These are phyloP conservation scores for Ceratocystis colombiana DNA, from an alignment of 2,329 filamentous ascomycete species.

Conservation along the genomic window DNA sequence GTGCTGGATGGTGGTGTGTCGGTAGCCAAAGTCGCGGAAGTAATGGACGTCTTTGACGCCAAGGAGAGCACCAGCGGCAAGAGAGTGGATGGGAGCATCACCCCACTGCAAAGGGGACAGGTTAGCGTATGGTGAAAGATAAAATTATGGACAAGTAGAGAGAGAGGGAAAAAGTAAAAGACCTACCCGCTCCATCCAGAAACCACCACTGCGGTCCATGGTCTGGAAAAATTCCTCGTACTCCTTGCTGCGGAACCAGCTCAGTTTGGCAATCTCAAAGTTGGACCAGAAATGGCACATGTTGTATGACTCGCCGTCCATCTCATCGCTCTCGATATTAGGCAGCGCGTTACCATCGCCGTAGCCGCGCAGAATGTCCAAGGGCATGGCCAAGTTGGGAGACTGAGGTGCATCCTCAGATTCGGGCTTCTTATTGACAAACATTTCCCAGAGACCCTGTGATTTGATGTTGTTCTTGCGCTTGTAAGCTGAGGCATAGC, in stretches of 20 bases:
- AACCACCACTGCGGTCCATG: slow-evolving; percentile 96
- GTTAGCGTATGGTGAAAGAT: slow-evolving; percentile 28
- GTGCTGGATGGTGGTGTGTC: slow-evolving; percentile 97
- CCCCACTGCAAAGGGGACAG: slow-evolving; percentile 62
- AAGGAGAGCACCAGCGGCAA: slow-evolving; percentile 82
- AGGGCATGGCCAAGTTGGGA: slow-evolving; percentile 57
- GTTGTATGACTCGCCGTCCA: slow-evolving; percentile 98
- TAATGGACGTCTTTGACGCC: slow-evolving; percentile 82
- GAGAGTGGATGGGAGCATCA: slow-evolving; percentile 94
- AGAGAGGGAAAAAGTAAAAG: not conserved
- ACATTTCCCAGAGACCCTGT: slow-evolving; percentile 97
- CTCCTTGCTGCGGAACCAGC: slow-evolving; percentile 94
- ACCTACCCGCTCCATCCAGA: slow-evolving; percentile 94
- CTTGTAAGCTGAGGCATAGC: slow-evolving; percentile 97
- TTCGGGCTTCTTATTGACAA: slow-evolving; percentile 61
- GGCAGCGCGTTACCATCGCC: slow-evolving; percentile 60
- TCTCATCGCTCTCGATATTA: slow-evolving; percentile 78
- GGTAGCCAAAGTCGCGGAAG: slow-evolving; percentile 97
- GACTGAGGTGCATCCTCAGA: slow-evolving; percentile 52
- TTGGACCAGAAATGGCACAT: slow-evolving; percentile 99
- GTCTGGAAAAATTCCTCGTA: slow-evolving; percentile 98
- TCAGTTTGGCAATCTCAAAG: slow-evolving; percentile 89
- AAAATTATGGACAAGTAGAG: not conserved
- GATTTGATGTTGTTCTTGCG: slow-evolving; percentile 81
- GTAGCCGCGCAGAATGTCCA: slow-evolving; percentile 70